Evolutionary conservation across 2,329 filamentous ascomycete genomes (phyloP), one percentile per base, ranked within the genome.

Genomic region (Neodidymelliopsis sp.): DNA sequence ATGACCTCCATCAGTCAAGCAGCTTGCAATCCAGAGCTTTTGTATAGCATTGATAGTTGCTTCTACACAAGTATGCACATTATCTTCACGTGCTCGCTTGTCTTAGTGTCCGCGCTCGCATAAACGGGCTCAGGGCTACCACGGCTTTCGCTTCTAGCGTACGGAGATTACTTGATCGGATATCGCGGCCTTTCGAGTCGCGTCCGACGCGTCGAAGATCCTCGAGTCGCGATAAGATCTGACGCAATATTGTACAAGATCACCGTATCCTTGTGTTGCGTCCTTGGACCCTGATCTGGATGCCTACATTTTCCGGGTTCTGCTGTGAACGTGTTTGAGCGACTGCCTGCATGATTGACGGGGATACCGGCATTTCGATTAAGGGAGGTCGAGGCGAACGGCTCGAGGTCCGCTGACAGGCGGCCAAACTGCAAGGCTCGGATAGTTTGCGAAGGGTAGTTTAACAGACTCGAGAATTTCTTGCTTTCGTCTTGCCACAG

Each of bases 91-190:
- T 56, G 53, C 46, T 62, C 56, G 56, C 60, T 62, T 60, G 49
- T 51, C 35, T 35, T 59, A 60, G 58, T 59, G 60, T 59, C 58
- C 50, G 58, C 54, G 43, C 42, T 56, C 25, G 60, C 56, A 59
- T 62, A 50, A 43, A 40, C 38, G 53, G 35, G 27, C 34, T 53
- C 49, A 46, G 44, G 24, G 12, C 24, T 27, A 27, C 33, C 23
- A 33, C 31, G 31, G 30, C 18, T 46, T 8, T 41, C 7, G 24
- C 24, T 20, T 29, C 22, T 47, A 52, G 49, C 33, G 37, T 31
- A 25, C 29, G 41, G 47, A 31, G 19, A 36, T 44, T 25, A 37
- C 41, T 51, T 30, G 20, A 41, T 40, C 36, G 31, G 41, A 41
- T 28, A 18, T 40, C 24, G 34, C 36, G 22, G 16, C 20, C 35